Evolutionary conservation across 129 eudicot species (phyloP).

Genomic region (Cynara cardunculus): DNA sequence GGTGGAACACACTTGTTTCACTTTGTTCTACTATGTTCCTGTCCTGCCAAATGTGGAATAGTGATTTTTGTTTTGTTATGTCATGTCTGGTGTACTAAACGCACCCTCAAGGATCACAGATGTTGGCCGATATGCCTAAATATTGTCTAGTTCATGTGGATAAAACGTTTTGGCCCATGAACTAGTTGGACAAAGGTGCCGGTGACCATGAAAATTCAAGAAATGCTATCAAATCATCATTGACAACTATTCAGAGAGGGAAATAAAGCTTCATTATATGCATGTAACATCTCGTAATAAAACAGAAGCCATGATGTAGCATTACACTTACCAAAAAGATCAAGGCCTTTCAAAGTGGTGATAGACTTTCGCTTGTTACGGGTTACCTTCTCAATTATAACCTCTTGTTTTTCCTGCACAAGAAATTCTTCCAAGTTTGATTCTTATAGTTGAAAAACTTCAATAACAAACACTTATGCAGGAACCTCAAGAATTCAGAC

Average conservation of each 20-base stretch:
- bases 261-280: neutral
- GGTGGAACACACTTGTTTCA: too few species aligned
- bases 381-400: constrained; percentile 87
- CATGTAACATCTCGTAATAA: neutral
- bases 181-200: neutral
- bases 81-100: too few species aligned
- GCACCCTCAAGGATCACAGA: too few species aligned
- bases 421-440: constrained; percentile 13
- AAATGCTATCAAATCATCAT: too few species aligned
- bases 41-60: too few species aligned
- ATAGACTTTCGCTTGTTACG: constrained; percentile 90
- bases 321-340: constrained; percentile 66
- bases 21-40: too few species aligned
- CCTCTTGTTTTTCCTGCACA: constrained; percentile 82
- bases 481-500: neutral
- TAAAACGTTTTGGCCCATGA: too few species aligned
- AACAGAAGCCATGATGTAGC: neutral
- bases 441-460: neutral
- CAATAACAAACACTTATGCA: neutral
- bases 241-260: neutral
- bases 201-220: neutral
- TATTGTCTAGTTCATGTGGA: too few species aligned
- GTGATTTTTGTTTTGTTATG: too few species aligned
- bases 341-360: constrained; percentile 85
- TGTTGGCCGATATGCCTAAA: too few species aligned